Conservation (phyloP, 23 red algal genomes). For the Gracilariopsis chorda region DNA sequence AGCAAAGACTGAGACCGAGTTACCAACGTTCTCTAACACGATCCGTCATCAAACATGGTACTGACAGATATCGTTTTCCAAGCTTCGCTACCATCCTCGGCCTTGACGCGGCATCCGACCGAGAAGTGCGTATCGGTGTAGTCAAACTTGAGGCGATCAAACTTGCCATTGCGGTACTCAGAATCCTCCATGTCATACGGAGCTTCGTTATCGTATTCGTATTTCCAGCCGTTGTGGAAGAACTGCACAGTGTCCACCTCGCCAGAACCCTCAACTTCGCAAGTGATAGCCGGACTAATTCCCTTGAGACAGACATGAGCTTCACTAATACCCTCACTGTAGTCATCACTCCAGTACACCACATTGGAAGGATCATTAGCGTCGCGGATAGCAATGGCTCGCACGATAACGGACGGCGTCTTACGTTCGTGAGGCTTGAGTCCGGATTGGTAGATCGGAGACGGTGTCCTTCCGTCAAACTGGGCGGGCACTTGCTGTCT, state of each 20-base stretch:
- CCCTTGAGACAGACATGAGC: slow-evolving; percentile 15
- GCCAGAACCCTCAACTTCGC: neutral
- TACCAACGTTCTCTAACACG: neutral
- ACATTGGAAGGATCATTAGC: neutral
- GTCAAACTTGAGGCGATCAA: neutral
- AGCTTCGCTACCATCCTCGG: neutral
- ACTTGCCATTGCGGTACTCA: neutral
- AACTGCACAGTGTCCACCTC: neutral
- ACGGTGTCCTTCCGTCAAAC: neutral
- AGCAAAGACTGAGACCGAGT: neutral
- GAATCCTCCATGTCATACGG: slow-evolving; percentile 32
- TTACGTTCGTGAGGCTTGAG: neutral
- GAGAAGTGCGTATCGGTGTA: neutral
- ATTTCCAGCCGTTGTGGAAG: slow-evolving; percentile 20
- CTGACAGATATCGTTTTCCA: slow-evolving; percentile 29
- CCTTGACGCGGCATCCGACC: neutral
- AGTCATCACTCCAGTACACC: slow-evolving; percentile 3
- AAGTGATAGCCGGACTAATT: neutral
- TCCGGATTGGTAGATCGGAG: neutral
- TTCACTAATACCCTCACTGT: neutral
- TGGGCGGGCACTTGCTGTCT: neutral
- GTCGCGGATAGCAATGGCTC: neutral
- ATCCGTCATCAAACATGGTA: slow-evolving; percentile 2
- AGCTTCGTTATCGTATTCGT: neutral
- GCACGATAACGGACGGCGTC: neutral